These are phyloP conservation scores for Hyaloperonospora brassicae DNA, from an alignment of 352 stramenopile genomes.

Conservation along the genomic window DNA sequence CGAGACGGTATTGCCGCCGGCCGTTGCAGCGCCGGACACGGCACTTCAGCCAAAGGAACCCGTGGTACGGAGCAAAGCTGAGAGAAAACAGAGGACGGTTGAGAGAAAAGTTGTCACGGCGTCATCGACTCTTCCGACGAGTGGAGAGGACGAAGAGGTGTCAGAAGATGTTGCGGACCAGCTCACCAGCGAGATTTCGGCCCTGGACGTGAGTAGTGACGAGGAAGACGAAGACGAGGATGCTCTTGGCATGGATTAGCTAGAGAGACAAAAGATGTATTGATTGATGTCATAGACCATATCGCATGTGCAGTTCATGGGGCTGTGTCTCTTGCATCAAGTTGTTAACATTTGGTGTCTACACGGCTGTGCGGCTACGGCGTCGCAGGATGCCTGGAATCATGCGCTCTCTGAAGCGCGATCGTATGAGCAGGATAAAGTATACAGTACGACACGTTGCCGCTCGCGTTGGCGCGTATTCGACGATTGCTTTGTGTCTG, in stretches of 20 bases:
- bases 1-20: conserved; percentile 14
- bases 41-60: conserved; percentile 14
- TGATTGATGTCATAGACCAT: conserved; percentile 15
- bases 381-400: not conserved
- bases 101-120: conserved; percentile 16
- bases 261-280: not conserved
- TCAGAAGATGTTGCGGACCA: conserved; percentile 54
- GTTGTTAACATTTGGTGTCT: conserved; percentile 5
- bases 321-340: conserved; percentile 7
- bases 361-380: not conserved
- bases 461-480: conserved; percentile 10
- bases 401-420: not conserved
- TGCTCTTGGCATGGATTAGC: conserved; percentile 44
- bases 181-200: conserved; percentile 58
- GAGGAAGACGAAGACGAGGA: conserved; percentile 64
- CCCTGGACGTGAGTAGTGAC: conserved; percentile 78
- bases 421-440: conserved; percentile 22
- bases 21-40: conserved; percentile 12
- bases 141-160: conserved; percentile 56
- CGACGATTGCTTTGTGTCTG: conserved; percentile 13
- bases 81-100: conserved; percentile 13
- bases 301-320: conserved; percentile 3
- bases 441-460: conserved; percentile 29
- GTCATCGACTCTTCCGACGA: conserved; percentile 31
- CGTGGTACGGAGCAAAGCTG: conserved; percentile 12